These are phyloP conservation scores for Piper betle DNA, from an alignment of 164 flowering plant genomes.

Conservation along the genomic window DNA sequence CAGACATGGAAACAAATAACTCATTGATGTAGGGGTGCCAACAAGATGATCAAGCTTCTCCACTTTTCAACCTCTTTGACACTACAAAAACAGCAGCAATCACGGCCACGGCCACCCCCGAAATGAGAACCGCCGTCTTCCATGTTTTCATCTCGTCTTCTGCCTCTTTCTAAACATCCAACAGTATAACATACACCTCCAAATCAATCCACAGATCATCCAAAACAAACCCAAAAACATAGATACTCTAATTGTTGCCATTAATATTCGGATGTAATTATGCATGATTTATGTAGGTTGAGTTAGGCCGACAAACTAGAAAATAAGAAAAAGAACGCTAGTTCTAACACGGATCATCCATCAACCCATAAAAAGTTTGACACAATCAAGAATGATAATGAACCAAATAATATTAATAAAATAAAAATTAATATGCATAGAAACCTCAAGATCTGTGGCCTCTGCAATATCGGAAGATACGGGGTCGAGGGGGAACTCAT, in stretches of 20 bases:
- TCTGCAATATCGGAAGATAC: not conserved
- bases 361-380: not conserved
- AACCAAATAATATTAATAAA: too few species aligned
- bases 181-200: not conserved
- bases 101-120: conserved; percentile 5
- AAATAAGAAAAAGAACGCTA: too few species aligned
- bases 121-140: conserved; percentile 4
- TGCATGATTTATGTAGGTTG: too few species aligned
- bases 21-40: not conserved
- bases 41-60: not conserved
- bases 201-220: not conserved
- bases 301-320: too few species aligned
- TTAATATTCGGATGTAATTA: too few species aligned
- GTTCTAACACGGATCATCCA: not conserved
- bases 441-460: not conserved
- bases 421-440: too few species aligned
- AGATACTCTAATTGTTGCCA: too few species aligned
- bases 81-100: conserved; percentile 4
- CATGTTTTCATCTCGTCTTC: not conserved
- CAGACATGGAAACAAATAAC: not conserved
- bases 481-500: not conserved
- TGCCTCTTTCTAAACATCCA: not conserved
- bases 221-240: too few species aligned
- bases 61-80: conserved; percentile 4
- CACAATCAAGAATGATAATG: too few species aligned